Percentiles rank a stretch among this genome's conserved stretches.
Conservation (phyloP, 2,329 filamentous ascomycete genomes). For the Fusarium graminum region DNA sequence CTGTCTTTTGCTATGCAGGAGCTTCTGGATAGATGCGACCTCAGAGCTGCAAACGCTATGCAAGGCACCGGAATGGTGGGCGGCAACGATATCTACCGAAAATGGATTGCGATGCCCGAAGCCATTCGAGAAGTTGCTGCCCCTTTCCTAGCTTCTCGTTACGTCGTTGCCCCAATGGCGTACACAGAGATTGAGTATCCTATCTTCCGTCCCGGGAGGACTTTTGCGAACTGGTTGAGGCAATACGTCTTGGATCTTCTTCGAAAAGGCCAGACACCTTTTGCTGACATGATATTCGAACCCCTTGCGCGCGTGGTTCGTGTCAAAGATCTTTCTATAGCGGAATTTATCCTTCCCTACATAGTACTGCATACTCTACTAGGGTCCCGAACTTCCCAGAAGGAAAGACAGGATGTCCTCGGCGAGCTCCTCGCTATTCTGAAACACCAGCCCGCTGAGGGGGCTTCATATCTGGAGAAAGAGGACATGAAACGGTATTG, state of each 20-base stretch:
- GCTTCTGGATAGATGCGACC: conserved; percentile 81
- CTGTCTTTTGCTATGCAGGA: conserved; percentile 96
- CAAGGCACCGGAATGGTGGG: conserved; percentile 59
- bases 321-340: conserved; percentile 86
- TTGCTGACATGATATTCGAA: conserved; percentile 82
- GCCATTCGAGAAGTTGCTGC: conserved; percentile 83
- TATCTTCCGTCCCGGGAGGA: conserved; percentile 76
- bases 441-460: conserved; percentile 66
- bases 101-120: conserved; percentile 84
- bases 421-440: conserved; percentile 81
- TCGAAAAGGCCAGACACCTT: conserved; percentile 78
- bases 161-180: conserved; percentile 75
- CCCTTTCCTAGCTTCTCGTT: conserved; percentile 88
- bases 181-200: conserved; percentile 76
- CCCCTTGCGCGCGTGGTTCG: conserved; percentile 85
- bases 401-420: conserved; percentile 74
- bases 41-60: conserved; percentile 68
- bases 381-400: conserved; percentile 70
- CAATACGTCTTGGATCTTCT: conserved; percentile 85
- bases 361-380: conserved; percentile 85
- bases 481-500: conserved; percentile 88
- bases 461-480: conserved; percentile 70
- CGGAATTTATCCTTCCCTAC: conserved; percentile 91
- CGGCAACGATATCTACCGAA: conserved; percentile 72
- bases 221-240: conserved; percentile 85